phyloP scores from a whole-genome alignment of 345 rosid genomes.

The Syzygium aqueum region DNA sequence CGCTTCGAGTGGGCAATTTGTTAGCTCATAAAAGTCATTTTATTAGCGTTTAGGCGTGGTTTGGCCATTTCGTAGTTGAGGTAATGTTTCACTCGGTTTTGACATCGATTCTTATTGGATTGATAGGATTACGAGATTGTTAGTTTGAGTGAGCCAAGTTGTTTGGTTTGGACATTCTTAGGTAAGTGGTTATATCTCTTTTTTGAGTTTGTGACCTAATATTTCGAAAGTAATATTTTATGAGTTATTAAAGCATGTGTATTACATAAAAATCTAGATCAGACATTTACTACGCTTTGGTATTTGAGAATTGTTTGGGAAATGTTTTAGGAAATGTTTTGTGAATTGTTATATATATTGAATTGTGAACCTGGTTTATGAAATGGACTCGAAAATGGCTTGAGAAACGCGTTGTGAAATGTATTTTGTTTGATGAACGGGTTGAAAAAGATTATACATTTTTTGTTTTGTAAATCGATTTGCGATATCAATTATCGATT shows the following conservation, averaged over 20 bases:
- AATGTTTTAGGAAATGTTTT: not conserved
- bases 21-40: not conserved
- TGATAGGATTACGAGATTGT: not conserved
- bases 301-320: not conserved
- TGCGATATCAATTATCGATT: not conserved
- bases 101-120: not conserved
- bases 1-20: accelerated
- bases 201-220: not conserved
- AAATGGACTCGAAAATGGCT: not conserved
- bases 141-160: accelerated
- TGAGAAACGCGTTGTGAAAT: not conserved
- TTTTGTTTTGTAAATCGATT: no score
- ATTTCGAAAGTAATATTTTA: no score
- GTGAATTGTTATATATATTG: no score
- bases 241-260: not conserved
- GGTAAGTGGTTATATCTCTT: no score
- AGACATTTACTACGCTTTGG: no score
- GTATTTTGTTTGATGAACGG: not conserved
- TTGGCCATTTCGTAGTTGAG: not conserved
- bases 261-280: no score
- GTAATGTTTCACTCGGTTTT: not conserved
- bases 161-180: not conserved
- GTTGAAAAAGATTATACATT: not conserved
- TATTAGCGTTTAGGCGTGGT: not conserved
- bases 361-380: not conserved